Base-by-base conservation (phyloP, 805 yeast species). In the Komagataella phaffii region DNA sequence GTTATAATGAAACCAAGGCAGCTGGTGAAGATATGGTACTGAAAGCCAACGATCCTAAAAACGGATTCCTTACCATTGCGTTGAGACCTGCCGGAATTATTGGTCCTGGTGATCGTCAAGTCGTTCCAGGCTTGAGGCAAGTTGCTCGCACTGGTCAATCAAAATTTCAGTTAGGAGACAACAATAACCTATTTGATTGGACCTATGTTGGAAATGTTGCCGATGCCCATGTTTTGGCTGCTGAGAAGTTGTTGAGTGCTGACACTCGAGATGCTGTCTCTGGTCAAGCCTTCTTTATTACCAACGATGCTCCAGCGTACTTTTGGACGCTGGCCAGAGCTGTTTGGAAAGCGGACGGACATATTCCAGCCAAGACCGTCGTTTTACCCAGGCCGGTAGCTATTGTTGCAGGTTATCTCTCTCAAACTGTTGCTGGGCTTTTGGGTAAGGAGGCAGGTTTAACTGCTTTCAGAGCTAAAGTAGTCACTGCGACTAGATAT, bases 201-300 rank as follows among this genome's bases (percentile, higher is more conserved):
- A 88, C 98, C 0, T 93, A 89, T 62, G 98, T 85, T n/a, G 98
- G 97, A 10, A 93, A 93, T 67, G 98, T 95, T 45, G 98, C 99
- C 0, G 95, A 89, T 66, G 84, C 97, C 7, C 99, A 93, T 64
- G 91, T 91, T 7, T 71, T 93, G 50, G 99, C 98, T 1, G 95
- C 96, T 5, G 71, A 85, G 60, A 82, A 82, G 64, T 65, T 90
- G 17, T 65, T 88, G 49, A 71, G 78, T 52, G 70, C 76, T 5
- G 58, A 58, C 6, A 58, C 69, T 14, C 17, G 17, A 30, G 17
- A 19, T 21, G 70, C 75, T 7, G 81, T 91, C 21, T 84, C 88
- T 4, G 99, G 99, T 51, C 88, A 91, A 64, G 77, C 84, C 1
- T 93, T 88, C 65, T 88, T 91, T 63, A 73, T 93, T 56, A 91